Evolutionary conservation across 1,139 yeast species (phyloP).

Genomic region (Pichia sp.): DNA sequence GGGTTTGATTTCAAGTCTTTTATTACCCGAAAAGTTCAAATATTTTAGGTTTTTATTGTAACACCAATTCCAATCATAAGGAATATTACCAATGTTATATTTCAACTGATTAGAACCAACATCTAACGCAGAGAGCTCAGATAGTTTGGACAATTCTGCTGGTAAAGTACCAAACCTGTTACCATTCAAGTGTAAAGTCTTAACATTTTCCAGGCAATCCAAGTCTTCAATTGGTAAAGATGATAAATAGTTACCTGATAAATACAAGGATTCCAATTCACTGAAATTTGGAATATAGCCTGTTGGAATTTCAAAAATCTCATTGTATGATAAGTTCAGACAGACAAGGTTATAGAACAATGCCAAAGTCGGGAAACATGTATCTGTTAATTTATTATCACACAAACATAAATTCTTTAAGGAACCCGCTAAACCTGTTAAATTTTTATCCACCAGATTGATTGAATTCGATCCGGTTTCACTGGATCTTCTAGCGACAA

Average conservation of each 20-base stretch:
- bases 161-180: conserved; percentile 85
- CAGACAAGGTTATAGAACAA: conserved; percentile 49
- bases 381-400: conserved; percentile 79
- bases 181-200: conserved; percentile 64
- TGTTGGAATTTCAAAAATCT: conserved; percentile 68
- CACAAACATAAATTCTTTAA: conserved; percentile 57
- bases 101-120: conserved; percentile 88
- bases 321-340: conserved; percentile 78
- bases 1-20: conserved; percentile 78
- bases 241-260: conserved; percentile 78
- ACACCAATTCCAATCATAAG: conserved; percentile 98
- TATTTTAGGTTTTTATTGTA: conserved; percentile 70
- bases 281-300: conserved; percentile 58
- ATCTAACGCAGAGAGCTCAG: conserved; percentile 63
- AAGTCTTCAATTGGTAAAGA: conserved; percentile 83
- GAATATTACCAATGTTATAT: conserved; percentile 89
- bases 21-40: conserved; percentile 87
- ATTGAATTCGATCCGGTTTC: conserved; percentile 9
- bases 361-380: conserved; percentile 63
- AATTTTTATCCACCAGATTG: conserved; percentile 6
- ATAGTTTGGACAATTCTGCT: conserved; percentile 72
- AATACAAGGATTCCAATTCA: conserved; percentile 55
- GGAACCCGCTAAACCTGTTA: conserved; percentile 37
- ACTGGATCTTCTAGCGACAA: conserved; percentile 18
- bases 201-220: conserved; percentile 49